Percentiles rank a stretch among this genome's conserved stretches.
These are phyloP conservation scores for Neurospora crassa DNA, from an alignment of 2,329 filamentous ascomycete species.

Conservation along the genomic window DNA sequence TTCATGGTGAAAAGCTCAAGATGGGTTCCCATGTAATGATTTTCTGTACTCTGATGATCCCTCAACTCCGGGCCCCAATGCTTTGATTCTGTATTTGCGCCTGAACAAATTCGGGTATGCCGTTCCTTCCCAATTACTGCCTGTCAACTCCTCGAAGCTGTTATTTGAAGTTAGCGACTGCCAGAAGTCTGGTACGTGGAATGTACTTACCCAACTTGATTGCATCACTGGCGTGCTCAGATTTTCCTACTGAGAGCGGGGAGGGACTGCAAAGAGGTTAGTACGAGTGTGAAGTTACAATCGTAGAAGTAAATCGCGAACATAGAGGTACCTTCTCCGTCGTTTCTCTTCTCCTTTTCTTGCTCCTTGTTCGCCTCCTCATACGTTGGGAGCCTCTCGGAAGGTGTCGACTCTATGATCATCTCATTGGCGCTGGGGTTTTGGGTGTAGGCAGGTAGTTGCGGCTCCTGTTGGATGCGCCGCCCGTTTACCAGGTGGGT, in stretches of 20 bases:
- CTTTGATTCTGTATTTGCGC: too few relatives aligned
- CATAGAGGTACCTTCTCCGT: not conserved
- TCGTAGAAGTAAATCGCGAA: accelerated
- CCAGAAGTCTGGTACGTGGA: not conserved
- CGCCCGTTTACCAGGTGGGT: not conserved
- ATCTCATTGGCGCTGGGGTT: not conserved
- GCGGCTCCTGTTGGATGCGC: not conserved
- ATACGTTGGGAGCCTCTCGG: not conserved
- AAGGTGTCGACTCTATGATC: not conserved
- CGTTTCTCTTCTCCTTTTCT: not conserved
- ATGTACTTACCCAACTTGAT: not conserved
- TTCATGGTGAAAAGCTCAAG: too few relatives aligned
- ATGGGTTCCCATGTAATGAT: too few relatives aligned
- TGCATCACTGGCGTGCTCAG: not conserved
- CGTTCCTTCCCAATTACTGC: too few relatives aligned
- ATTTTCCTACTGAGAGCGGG: not conserved
- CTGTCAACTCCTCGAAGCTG: too few relatives aligned
- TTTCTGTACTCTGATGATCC: not conserved
- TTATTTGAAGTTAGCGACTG: not conserved
- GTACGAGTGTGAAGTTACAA: not conserved
- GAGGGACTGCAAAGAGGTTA: not conserved
- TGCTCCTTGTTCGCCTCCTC: not conserved
- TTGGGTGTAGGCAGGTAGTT: not conserved
- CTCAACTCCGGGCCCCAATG: not conserved
- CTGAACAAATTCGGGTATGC: too few relatives aligned